Evolutionary conservation across 2,329 filamentous ascomycete species (phyloP).

Genomic region (Nigrospora sphaerica): DNA sequence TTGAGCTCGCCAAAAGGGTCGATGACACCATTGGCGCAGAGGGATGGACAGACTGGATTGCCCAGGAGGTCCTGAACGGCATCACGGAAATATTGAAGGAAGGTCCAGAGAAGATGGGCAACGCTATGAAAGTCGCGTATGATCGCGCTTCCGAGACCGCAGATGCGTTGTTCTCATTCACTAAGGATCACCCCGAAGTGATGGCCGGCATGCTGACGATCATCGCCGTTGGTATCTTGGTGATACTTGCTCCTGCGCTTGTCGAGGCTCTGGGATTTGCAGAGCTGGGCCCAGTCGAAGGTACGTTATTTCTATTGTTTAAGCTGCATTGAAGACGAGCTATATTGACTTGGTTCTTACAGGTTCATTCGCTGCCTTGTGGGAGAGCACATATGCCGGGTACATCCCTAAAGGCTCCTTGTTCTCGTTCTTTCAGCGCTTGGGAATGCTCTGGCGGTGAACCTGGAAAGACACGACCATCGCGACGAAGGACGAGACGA

Average conservation of each 20-base stretch:
- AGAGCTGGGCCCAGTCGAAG: conserved; percentile 20
- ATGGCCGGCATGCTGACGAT: conserved; percentile 12
- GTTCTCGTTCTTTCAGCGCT: conserved; percentile 33
- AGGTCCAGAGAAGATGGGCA: conserved; percentile 14
- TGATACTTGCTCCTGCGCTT: conserved; percentile 17
- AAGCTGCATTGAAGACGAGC: too few species aligned
- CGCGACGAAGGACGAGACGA: too few species aligned
- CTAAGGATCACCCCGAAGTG: conserved; percentile 19
- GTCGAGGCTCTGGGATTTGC: conserved; percentile 23
- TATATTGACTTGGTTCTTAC: conserved; percentile 1
- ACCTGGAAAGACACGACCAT: too few species aligned
- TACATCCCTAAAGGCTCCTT: conserved; percentile 30
- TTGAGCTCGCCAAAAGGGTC: conserved; percentile 13
- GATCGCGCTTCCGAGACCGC: conserved; percentile 15
- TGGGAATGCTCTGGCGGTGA: conserved; percentile 30
- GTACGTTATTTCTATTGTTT: conserved; percentile 9
- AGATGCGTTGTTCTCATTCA: conserved; percentile 14
- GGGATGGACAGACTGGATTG: conserved; percentile 23
- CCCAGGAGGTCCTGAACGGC: conserved; percentile 17
- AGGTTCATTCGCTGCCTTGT: conserved; percentile 30
- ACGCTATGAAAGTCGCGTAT: conserved; percentile 15
- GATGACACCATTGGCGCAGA: conserved; percentile 15
- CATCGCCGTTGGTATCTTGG: conserved; percentile 21
- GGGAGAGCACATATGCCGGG: conserved; percentile 28
- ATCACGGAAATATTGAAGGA: conserved; percentile 16